Evolutionary conservation across 78 protist species (phyloP), one percentile per base, ranked within the genome.

Genomic region (Cavenderia fasciculata): DNA sequence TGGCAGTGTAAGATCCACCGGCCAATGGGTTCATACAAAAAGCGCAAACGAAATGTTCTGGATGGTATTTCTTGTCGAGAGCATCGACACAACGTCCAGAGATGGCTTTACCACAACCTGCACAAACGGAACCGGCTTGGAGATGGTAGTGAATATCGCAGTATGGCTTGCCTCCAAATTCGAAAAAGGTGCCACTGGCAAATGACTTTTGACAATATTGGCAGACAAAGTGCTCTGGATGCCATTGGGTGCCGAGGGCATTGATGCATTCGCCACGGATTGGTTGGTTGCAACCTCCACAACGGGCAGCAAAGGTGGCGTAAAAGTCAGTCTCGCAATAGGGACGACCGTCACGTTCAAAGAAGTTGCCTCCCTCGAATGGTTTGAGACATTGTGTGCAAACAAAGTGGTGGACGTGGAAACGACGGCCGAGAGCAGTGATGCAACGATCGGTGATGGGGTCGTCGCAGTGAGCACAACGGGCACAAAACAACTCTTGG

Each of bases 21-120:
- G 92, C 86, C 23, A 93, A 43, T 34, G 95, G 95, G 16, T 69
- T 71, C 74, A 72, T 74, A 87, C 96, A 93, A 33, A 82, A 73
- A 56, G 93, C 96, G 57, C 96, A 94, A 44, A 71, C 73, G 40
- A 94, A 94, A 56, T 93, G 92, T 57, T 93, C 95, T 59, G 95
- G 95, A 86, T 93, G 95, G 87, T 87, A 86, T 51, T 84, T 75
- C 78, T 86, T 85, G 31, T 78, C 95, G 44, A 93, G 70, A 19
- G 95, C 95, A 63, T 71, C 87, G 10, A 93, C 75, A 33, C 87
- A 85, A 51, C 93, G 75, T 23, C 92, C 95, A 7, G 74, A 33
- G 8, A 93, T 77, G 52, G 92, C 85, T 51, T 85, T 76, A 18
- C 87, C 88, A 68, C 95, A 93, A 41, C 88, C 89, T 2, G 92